Evolutionary conservation across 2,329 filamentous ascomycete species (phyloP), one percentile per base, ranked within the genome.

Genomic region (Nannizziopsis barbatae): DNA sequence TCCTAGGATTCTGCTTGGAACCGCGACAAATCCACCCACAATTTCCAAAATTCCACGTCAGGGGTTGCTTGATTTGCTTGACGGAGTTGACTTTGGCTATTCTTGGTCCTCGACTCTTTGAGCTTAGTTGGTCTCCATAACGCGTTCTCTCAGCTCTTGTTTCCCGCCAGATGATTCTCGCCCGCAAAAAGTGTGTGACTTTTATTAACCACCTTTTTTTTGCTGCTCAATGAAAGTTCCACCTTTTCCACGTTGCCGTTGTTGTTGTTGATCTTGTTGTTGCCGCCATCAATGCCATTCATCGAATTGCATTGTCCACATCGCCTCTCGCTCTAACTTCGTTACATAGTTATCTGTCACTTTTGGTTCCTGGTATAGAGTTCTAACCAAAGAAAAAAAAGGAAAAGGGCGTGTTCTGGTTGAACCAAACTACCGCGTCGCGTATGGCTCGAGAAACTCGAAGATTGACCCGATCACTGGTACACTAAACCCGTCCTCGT

Each of bases 401-500:
- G 17, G 37, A 38, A 22, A 37, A 10, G 4, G 22, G 22, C 22
- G 4, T 27, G 4, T 27, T 37, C 18, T 12, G 35, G 33, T 15
- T 31, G 42, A 45, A 45, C 42, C 42, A 45, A 20, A 37, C 18
- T 38, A 37, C 18, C 18, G 33, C 3, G 17, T 20, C 42, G 42
- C 33, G 43, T 45, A 31, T 39, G 43, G 32, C 32, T 20, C 33
- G 38, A 45, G 18, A 45, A 20, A 14, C 42, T n/a, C n/a, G n/a
- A n/a, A n/a, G 20, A 11, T 27, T 31, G 32, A n/a, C 38, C 43
- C 43, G 43, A 37, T 38, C 22, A 32, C 37, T 17, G 43, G 43
- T 45, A 45, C 43, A 45, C 43, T 45, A 45, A 45, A 27, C n/a
- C 35, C n/a, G 15, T 37, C 33, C 4, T 45, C 43, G 35, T 45